phyloP scores from a whole-genome alignment of 371 early-diverging fungal genomes.

The Mucor mucedo region DNA sequence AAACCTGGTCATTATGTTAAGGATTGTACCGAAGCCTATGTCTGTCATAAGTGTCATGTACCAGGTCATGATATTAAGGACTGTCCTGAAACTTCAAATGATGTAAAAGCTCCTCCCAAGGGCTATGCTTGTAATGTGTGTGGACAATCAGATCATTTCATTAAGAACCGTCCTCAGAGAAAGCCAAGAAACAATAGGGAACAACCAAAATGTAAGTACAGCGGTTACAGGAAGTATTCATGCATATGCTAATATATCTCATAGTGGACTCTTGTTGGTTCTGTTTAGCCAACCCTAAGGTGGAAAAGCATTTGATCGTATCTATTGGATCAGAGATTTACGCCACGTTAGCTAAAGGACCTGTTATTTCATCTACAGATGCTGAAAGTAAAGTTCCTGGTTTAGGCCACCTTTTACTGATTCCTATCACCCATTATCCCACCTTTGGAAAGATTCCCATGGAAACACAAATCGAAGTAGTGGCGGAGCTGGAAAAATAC shows the following conservation, averaged over 20 bases:
- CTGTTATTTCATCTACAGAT: conserved; percentile 45
- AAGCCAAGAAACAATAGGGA: conserved; percentile 8
- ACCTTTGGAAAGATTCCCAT: conserved; percentile 54
- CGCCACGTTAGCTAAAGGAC: conserved; percentile 79
- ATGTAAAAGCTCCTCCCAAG: conserved; percentile 30
- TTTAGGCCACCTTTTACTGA: conserved; percentile 73
- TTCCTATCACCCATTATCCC: conserved; percentile 75
- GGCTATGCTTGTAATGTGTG: conserved; percentile 63
- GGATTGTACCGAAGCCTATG: conserved; percentile 63
- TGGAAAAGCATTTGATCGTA: conserved; percentile 81
- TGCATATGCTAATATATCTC: too few species aligned
- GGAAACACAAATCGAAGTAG: conserved; percentile 45
- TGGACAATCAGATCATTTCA: conserved; percentile 63
- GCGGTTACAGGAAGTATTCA: too few species aligned
- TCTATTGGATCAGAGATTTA: conserved; percentile 77
- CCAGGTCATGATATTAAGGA: conserved; percentile 71
- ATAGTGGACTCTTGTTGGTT: conserved; percentile 81
- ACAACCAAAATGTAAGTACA: conserved; percentile 24
- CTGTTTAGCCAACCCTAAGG: conserved; percentile 80
- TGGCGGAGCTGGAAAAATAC: conserved; percentile 64
- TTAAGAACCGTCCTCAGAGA: conserved; percentile 66
- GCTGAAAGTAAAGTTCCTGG: conserved; percentile 54
- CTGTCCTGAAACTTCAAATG: conserved; percentile 54
- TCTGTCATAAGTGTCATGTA: conserved; percentile 58
- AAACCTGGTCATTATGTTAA: conserved; percentile 65